These are phyloP conservation scores for Capsicum chinense DNA, from an alignment of 257 asterid genomes.

Conservation along the genomic window DNA sequence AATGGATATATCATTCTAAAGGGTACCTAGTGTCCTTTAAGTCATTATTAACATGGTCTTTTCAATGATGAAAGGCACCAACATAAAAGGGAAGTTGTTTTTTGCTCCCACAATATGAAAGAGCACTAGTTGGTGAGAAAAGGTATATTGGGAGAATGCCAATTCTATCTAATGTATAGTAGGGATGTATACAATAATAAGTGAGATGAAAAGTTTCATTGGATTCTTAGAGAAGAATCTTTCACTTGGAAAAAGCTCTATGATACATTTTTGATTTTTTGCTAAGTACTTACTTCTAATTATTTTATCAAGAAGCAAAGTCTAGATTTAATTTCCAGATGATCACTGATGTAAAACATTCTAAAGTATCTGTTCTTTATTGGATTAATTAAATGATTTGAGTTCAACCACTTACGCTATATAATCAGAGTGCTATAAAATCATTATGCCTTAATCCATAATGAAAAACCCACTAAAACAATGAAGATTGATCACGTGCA, in stretches of 20 bases:
- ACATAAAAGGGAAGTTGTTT: background rate
- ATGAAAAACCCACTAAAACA: background rate
- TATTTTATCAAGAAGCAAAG: slow-evolving; percentile 1
- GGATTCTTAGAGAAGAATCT: slow-evolving; percentile 13
- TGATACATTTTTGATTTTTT: background rate
- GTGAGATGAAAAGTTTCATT: slow-evolving; percentile 12
- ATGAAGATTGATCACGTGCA: slow-evolving; percentile 11
- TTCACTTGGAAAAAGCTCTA: slow-evolving; percentile 24
- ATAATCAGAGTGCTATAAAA: background rate
- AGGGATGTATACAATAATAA: background rate
- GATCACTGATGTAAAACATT: background rate
- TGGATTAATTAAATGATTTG: background rate
- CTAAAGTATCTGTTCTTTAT: background rate
- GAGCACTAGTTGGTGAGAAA: background rate
- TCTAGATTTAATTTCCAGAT: slow-evolving; percentile 14
- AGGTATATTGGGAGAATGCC: background rate
- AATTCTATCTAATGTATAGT: background rate
- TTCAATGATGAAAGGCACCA: background rate
- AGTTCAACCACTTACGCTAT: background rate
- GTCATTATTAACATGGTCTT: slow-evolving; percentile 7
- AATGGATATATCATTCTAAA: background rate
- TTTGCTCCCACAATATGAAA: background rate
- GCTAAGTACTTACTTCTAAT: background rate
- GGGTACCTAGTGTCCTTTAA: background rate
- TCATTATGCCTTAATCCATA: background rate